Conservation (phyloP, 495 filamentous ascomycete genomes). For the Penicillium longicatenatum region DNA sequence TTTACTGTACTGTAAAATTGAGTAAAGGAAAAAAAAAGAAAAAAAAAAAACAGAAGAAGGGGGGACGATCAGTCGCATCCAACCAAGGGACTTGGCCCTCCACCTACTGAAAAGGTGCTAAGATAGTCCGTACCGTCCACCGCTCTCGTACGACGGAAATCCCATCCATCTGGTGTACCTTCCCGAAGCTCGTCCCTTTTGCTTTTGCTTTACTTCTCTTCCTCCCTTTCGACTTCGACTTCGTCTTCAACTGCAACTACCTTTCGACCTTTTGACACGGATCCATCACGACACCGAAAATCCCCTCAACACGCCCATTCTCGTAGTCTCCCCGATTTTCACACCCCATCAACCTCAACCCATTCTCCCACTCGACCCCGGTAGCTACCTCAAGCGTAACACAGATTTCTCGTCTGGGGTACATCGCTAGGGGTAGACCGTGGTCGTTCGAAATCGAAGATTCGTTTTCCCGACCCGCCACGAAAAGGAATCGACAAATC, state of each 20-base stretch:
- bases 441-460: slow-evolving; percentile 27
- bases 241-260: too few relatives aligned
- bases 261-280: neutral
- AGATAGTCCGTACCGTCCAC: slow-evolving; percentile 21
- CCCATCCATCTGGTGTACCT: slow-evolving; percentile 11
- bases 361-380: slow-evolving; percentile 26
- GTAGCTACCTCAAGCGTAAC: slow-evolving; percentile 50
- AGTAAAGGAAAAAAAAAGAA: neutral
- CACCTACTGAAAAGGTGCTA: slow-evolving; percentile 29
- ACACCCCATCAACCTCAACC: slow-evolving; percentile 15
- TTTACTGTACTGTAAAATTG: too few relatives aligned
- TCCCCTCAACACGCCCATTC: slow-evolving; percentile 6
- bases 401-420: slow-evolving; percentile 46
- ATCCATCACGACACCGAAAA: neutral
- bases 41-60: slow-evolving; percentile 1
- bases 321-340: slow-evolving; percentile 14
- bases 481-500: neutral
- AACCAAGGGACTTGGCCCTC: slow-evolving; percentile 24
- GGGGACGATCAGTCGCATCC: slow-evolving; percentile 24
- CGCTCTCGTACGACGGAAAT: slow-evolving; percentile 8
- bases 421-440: slow-evolving; percentile 49
- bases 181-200: slow-evolving; percentile 8
- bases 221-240: neutral
- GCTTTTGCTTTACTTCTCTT: slow-evolving; percentile 10
- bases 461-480: neutral